These are phyloP conservation scores for Gossypium mustelinum DNA, from an alignment of 345 rosid species.

Conservation along the genomic window DNA sequence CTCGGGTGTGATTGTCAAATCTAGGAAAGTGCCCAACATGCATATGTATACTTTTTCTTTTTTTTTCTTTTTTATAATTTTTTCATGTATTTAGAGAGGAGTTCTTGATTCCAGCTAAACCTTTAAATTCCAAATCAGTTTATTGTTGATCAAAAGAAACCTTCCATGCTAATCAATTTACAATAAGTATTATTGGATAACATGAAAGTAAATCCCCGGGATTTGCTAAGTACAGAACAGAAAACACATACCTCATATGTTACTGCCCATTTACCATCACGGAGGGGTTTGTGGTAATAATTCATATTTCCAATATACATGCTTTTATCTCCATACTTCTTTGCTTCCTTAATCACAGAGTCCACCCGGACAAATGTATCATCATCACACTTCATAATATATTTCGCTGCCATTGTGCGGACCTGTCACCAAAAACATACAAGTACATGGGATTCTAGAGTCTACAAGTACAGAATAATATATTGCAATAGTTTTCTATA, in stretches of 20 bases:
- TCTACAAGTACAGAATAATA: not conserved
- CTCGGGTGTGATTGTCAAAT: not conserved
- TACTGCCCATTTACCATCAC: constrained; percentile 96
- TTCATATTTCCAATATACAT: constrained; percentile 86
- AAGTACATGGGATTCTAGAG: not conserved
- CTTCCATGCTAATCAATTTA: not conserved
- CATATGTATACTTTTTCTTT: not conserved
- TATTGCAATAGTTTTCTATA: not conserved
- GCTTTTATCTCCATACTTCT: constrained; percentile 52
- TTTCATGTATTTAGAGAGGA: no score
- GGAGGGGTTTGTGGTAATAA: constrained; percentile 84
- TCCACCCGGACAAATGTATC: constrained; percentile 90
- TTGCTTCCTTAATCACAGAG: constrained; percentile 68
- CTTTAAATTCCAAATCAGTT: not conserved
- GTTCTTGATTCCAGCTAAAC: not conserved
- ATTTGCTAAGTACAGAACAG: constrained; percentile 11
- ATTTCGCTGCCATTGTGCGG: constrained; percentile 38
- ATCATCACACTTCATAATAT: constrained; percentile 89
- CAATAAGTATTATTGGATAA: not conserved
- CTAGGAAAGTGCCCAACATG: not conserved
- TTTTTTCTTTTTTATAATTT: no score
- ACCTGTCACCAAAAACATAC: constrained; percentile 23
- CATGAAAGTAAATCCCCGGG: no score
- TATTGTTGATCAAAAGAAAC: not conserved
- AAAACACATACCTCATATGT: constrained; percentile 70